Evolutionary conservation across 2,329 filamentous ascomycete genomes (phyloP).

Genomic region (Xylariales sp.): DNA sequence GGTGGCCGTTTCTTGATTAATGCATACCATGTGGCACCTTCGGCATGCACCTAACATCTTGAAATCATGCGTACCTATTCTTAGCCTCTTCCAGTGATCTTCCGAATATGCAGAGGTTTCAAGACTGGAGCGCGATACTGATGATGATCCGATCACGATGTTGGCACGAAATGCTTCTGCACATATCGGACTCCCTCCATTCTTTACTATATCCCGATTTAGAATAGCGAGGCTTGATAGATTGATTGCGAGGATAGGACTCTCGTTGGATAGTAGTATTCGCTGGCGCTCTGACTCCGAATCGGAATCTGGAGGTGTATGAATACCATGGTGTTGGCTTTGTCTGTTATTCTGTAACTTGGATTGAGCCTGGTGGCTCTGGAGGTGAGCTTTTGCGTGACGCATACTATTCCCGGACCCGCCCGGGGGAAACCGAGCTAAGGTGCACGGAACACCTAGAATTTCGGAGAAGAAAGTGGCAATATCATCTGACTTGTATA

Average conservation of each 20-base stretch:
- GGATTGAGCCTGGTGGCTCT: constrained; percentile 62
- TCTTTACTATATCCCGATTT: constrained; percentile 75
- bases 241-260: constrained; percentile 88
- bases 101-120: constrained; percentile 75
- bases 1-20: constrained; percentile 84
- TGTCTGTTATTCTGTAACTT: constrained; percentile 55
- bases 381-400: constrained; percentile 77
- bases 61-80: constrained; percentile 73
- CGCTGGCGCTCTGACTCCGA: constrained; percentile 60
- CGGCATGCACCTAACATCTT: constrained; percentile 85
- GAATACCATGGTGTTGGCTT: constrained; percentile 65
- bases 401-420: constrained; percentile 69
- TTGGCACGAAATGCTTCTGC: constrained; percentile 89
- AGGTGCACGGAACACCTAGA: constrained; percentile 81
- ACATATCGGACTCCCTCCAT: constrained; percentile 72
- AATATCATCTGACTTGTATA: constrained; percentile 74
- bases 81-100: constrained; percentile 78
- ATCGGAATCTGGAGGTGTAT: constrained; percentile 69
- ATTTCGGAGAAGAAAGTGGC: constrained; percentile 81
- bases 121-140: neutral
- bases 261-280: constrained; percentile 91
- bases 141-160: constrained; percentile 73
- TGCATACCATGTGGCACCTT: constrained; percentile 95
- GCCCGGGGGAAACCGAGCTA: constrained; percentile 84
- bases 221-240: constrained; percentile 81